These are phyloP conservation scores for Plasmodium gonderi DNA, from an alignment of 169 alveolate species.

Conservation along the genomic window DNA sequence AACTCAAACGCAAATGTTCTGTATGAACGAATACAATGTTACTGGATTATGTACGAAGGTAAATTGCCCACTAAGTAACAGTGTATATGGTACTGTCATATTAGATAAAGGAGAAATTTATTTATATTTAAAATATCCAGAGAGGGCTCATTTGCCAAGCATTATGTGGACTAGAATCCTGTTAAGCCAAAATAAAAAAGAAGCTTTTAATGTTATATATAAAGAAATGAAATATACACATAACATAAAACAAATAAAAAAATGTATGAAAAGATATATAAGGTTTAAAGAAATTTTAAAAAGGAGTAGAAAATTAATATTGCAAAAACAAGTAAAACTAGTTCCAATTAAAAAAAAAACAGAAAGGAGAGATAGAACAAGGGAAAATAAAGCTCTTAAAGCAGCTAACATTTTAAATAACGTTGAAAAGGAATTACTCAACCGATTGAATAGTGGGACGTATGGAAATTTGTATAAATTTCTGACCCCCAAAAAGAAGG, in stretches of 20 bases:
- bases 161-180: slow-evolving; percentile 96
- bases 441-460: slow-evolving; percentile 92
- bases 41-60: slow-evolving; percentile 98
- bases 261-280: slow-evolving; percentile 97
- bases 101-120: slow-evolving; percentile 91
- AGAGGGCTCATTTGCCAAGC: slow-evolving; percentile 98
- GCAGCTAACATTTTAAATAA: slow-evolving; percentile 98
- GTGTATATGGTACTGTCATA: slow-evolving; percentile 97
- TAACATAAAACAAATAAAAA: slow-evolving; percentile 94
- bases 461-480: slow-evolving; percentile 56
- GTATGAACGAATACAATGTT: slow-evolving; percentile 92
- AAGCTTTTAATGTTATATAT: slow-evolving; percentile 95
- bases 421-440: slow-evolving; percentile 95
- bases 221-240: slow-evolving; percentile 93
- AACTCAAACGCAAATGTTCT: slow-evolving; percentile 79
- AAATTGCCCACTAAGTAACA: slow-evolving; percentile 98
- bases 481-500: slow-evolving; percentile 48
- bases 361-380: slow-evolving; percentile 96
- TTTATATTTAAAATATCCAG: slow-evolving; percentile 97
- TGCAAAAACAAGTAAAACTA: slow-evolving; percentile 69
- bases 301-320: slow-evolving; percentile 91
- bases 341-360: slow-evolving; percentile 98
- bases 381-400: slow-evolving; percentile 96
- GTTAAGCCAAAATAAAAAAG: slow-evolving; percentile 90
- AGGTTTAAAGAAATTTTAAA: slow-evolving; percentile 95